Base-by-base conservation (phyloP, 345 rosid genomes). In the Brassica incana region DNA sequence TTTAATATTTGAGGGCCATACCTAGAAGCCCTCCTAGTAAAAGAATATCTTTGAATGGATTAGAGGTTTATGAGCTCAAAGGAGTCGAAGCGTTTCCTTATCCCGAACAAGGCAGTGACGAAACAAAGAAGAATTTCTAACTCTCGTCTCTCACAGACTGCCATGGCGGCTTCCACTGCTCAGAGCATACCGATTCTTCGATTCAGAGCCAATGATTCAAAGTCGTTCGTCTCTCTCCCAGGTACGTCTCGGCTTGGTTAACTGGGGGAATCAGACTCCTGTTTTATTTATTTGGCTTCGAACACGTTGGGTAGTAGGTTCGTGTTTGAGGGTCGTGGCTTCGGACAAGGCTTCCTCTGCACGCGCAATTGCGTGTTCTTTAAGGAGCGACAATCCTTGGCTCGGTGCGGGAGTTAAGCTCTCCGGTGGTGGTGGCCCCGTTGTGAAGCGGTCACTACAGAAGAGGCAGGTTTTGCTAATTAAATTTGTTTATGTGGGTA, bases 91-190 rank as follows among this genome's bases (percentile, higher is more conserved):
- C 61, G 59, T 54, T 50, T 72, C 79, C 83, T 77, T 65, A 52
- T 52, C 77, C 74, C 65, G 45, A 78, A 66, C 65, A 58, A 65
- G 2, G 40, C 58, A 52, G n/a, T 52, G 58, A 50, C 56, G 18
- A 50, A 50, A 6, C 18, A 15, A 52, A 52, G 20, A 52, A 15
- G 18, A 14, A 5, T 2, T 52, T 50, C 7, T 1, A 3, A 50
- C 23, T 5, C 6, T 1, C 0, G 56, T 12, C 56, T 40, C 48
- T 11, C 52, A 43, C 52, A 1, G 40, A 50, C 56, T 82, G 33
- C 67, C 73, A 90, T 90, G 95, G 95, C 97, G 2, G 61, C 89
- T 68, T 86, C 84, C 61, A 29, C 83, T 1, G 27, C 87, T 2
- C 76, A 80, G 8, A 65, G 85, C 3, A 76, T 75, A 8, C 78